A percentile compares a stretch with the other conserved stretches of the same genome.
Conservation (phyloP, 1,284 basidiomycete species). For the Paramarasmius palmivorus region DNA sequence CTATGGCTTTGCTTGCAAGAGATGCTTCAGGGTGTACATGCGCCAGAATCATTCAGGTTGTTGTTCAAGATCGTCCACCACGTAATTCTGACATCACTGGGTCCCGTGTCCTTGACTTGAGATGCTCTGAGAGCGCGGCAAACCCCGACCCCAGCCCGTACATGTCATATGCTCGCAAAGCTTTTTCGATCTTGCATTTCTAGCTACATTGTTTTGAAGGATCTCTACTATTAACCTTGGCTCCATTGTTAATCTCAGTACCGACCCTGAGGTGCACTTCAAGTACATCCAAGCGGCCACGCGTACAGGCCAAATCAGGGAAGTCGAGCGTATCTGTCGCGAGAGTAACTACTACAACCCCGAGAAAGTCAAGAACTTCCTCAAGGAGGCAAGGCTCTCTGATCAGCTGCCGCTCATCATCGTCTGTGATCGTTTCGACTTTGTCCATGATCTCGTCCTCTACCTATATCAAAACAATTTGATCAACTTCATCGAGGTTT, state of each 20-base stretch:
- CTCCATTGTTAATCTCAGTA: constrained; percentile 95
- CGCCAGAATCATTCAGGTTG: constrained; percentile 97
- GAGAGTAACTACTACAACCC: constrained; percentile 98
- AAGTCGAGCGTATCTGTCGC: constrained; percentile 98
- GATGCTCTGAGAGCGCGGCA: constrained; percentile 98
- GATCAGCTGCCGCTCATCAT: constrained; percentile 99
- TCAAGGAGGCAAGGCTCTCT: constrained; percentile 95
- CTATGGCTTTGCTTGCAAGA: constrained; percentile 95
- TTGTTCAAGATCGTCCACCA: constrained; percentile 98
- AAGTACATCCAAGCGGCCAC: constrained; percentile 99
- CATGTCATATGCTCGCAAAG: constrained; percentile 27
- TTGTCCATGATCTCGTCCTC: constrained; percentile 98
- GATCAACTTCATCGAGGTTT: constrained; percentile 98
- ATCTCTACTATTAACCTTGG: constrained; percentile 98
- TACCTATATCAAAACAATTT: constrained; percentile 99
- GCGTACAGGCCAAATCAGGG: constrained; percentile 96
- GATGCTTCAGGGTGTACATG: constrained; percentile 96
- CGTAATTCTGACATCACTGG: constrained; percentile 98
- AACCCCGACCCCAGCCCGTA: constrained; percentile 97
- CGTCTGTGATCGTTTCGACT: constrained; percentile 99
- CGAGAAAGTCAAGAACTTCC: constrained; percentile 99
- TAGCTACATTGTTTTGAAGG: constrained; percentile 41
- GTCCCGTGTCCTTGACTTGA: constrained; percentile 97
- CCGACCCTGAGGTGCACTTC: constrained; percentile 98
- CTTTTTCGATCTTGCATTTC: constrained; percentile 1